Base-by-base conservation (phyloP, 2,329 filamentous ascomycete genomes). In the Colletotrichum incanum region DNA sequence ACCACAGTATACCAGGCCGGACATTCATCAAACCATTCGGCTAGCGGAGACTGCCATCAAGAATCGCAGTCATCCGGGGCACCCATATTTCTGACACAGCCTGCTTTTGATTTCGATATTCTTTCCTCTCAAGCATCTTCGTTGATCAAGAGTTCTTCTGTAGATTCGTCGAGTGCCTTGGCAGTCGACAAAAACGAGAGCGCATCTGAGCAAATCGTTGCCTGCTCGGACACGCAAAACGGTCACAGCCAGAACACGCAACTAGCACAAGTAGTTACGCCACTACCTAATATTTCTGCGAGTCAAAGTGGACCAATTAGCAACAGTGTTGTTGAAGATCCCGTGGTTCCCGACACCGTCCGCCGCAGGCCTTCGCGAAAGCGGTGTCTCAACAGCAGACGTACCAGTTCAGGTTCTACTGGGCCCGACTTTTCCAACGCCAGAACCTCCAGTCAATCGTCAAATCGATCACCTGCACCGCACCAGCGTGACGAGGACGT, bases 271-370 rank as follows among this genome's bases (percentile, higher is more conserved):
- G 34, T 73, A n/a, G 62, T 74, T 11, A 23, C 59, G 20, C 58
- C 73, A 12, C 43, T 71, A 14, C 60, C 49, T 14, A 18, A 65
- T n/a, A 64, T 62, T 28, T 72, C 41, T 23, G 63, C 49, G 8
- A 68, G 55, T n/a, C 64, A 74, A 12, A 69, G 45, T 26, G 50
- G 39, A 31, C 55, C 31, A 23, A 52, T 43, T 34, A 65, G 52
- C 52, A 69, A 63, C 37, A 43, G 31, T 6, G 39, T 47, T 2
- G 62, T 47, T 2, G 62, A 64, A 28, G 70, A 74, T 16, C 61
- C 59, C 14, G 26, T 68, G 23, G 60, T 76, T 11, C 74, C 73
- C n/a, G 74, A 76, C 45, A 74, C 70, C 11, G 70, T 75, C 16
- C 61, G 63, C 18, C 73, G 74, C 20, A 67, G 39, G 28, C 62